phyloP scores from a whole-genome alignment of 2,329 filamentous ascomycete genomes.

The Cryoendolithus antarcticus region DNA sequence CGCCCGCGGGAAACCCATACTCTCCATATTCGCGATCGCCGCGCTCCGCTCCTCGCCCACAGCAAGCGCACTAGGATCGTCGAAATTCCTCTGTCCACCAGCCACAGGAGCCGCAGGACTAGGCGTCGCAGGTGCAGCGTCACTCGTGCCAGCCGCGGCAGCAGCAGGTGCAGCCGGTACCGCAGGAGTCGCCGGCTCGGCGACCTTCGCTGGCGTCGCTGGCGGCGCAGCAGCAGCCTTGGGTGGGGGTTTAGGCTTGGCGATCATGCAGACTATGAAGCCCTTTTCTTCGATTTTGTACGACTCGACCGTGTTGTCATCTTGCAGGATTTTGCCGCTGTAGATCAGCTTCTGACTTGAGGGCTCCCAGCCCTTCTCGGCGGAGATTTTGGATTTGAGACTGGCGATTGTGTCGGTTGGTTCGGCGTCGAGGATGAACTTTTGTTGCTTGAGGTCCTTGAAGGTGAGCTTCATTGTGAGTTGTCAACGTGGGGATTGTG shows the following conservation, averaged over 20 bases:
- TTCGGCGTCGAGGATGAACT: constrained; percentile 93
- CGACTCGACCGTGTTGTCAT: constrained; percentile 90
- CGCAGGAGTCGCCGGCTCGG: constrained; percentile 19
- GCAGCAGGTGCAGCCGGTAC: constrained; percentile 45
- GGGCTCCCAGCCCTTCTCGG: constrained; percentile 89
- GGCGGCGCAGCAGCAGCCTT: constrained; percentile 38
- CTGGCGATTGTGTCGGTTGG: constrained; percentile 78
- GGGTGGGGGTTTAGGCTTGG: constrained; percentile 67
- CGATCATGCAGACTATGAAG: constrained; percentile 96
- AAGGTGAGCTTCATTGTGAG: constrained; percentile 55
- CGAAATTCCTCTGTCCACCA: constrained; percentile 35
- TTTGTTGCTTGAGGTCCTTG: constrained; percentile 95
- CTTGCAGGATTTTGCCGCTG: constrained; percentile 96
- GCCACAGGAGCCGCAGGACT: constrained; percentile 33
- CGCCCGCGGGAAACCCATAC: constrained; percentile 83
- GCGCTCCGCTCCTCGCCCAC: constrained; percentile 72
- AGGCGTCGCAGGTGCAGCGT: constrained; percentile 38
- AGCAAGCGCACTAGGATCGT: constrained; percentile 69
- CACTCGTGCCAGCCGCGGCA: constrained; percentile 38
- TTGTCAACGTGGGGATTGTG: neutral
- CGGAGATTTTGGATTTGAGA: constrained; percentile 84
- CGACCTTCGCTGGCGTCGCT: constrained; percentile 41
- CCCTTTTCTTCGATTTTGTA: constrained; percentile 99
- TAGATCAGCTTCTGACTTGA: constrained; percentile 94
- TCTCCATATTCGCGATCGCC: constrained; percentile 85